Conservation (phyloP, 495 filamentous ascomycete species). For the Penicillium verhagenii region DNA sequence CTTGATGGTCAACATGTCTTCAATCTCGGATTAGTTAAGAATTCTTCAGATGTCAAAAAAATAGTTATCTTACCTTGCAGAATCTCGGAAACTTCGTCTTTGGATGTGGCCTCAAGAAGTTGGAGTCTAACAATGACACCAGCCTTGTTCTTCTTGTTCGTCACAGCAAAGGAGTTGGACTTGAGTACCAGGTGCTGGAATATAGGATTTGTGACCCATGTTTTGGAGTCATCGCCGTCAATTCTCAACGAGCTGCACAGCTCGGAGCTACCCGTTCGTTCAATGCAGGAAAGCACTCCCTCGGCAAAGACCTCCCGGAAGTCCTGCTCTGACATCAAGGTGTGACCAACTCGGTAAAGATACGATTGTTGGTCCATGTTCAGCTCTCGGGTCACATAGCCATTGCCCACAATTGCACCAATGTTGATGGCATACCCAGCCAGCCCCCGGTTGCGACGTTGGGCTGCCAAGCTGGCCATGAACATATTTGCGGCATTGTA, state of each 20-base stretch:
- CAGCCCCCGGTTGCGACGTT: constrained; percentile 34
- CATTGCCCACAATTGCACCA: constrained; percentile 55
- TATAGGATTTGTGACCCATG: constrained; percentile 32
- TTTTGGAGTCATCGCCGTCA: constrained; percentile 27
- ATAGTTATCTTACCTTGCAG: constrained; percentile 8
- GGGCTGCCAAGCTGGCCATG: constrained; percentile 39
- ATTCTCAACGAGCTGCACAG: constrained; percentile 24
- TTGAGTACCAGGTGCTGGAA: constrained; percentile 25
- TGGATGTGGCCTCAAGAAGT: constrained; percentile 16
- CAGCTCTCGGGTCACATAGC: constrained; percentile 42
- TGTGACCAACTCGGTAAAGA: constrained; percentile 22
- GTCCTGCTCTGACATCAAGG: constrained; percentile 57
- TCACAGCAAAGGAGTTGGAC: constrained; percentile 11
- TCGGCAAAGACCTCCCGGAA: constrained; percentile 61
- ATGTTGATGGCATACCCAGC: constrained; percentile 54
- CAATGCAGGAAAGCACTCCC: constrained; percentile 38
- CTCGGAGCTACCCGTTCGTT: constrained; percentile 1
- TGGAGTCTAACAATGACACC: constrained; percentile 23
- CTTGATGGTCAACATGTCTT: constrained; percentile 11
- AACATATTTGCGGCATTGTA: constrained; percentile 60
- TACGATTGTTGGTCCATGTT: constrained; percentile 27
- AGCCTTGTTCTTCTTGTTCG: constrained; percentile 16
- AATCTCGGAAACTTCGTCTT: constrained; percentile 12
- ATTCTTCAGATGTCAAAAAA: neutral
- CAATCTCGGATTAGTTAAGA: neutral